Conservation (phyloP, 2,329 filamentous ascomycete species). For the Aspergillus proliferans region DNA sequence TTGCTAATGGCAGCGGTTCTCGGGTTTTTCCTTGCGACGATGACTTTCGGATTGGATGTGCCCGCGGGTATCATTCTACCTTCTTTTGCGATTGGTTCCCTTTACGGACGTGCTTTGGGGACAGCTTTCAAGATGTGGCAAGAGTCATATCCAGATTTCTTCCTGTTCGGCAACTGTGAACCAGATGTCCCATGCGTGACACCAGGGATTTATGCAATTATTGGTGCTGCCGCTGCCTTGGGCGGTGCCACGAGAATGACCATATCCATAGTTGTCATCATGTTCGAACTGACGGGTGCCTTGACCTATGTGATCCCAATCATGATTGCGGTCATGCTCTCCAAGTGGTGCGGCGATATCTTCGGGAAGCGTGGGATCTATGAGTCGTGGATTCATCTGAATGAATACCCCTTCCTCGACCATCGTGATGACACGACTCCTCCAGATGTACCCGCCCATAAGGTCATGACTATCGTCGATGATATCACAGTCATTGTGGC, state of each 20-base stretch:
- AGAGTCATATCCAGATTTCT: conserved; percentile 65
- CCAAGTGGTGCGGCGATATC: conserved; percentile 96
- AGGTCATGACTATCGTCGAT: conserved; percentile 88
- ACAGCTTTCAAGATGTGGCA: conserved; percentile 88
- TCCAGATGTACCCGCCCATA: conserved; percentile 76
- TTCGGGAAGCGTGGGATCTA: conserved; percentile 92
- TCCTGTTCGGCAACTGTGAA: conserved; percentile 73
- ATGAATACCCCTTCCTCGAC: conserved; percentile 91
- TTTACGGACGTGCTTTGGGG: conserved; percentile 82
- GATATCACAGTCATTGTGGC: conserved; percentile 84
- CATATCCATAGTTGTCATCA: conserved; percentile 96
- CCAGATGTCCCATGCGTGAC: conserved; percentile 84
- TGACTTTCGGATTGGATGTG: conserved; percentile 91
- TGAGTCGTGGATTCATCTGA: conserved; percentile 94
- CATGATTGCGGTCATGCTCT: conserved; percentile 97
- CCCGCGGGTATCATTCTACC: conserved; percentile 93
- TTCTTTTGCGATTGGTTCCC: conserved; percentile 89
- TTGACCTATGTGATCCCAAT: conserved; percentile 95
- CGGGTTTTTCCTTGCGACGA: conserved; percentile 75
- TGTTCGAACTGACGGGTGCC: conserved; percentile 96
- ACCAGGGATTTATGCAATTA: conserved; percentile 91
- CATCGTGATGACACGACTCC: conserved; percentile 73
- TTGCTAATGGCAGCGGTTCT: conserved; percentile 75
- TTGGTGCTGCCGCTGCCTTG: conserved; percentile 90
- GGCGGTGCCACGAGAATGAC: conserved; percentile 94